phyloP scores from a whole-genome alignment of 768 basidiomycete species.

The Tricholoma sp. region DNA sequence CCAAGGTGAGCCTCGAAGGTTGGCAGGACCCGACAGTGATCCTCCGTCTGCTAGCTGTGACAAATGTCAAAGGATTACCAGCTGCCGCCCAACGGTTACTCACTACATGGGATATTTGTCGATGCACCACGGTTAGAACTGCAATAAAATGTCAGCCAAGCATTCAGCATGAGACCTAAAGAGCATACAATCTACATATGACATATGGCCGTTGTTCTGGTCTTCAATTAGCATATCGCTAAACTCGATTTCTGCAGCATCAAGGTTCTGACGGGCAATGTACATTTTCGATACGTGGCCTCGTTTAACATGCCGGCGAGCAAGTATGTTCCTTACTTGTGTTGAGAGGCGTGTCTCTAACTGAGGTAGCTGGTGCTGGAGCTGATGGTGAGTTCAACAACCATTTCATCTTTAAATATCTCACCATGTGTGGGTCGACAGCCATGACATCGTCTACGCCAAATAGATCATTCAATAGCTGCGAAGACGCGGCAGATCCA shows the following conservation, averaged over 20 bases:
- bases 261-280: slow-evolving; percentile 88
- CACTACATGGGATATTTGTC: slow-evolving; percentile 44
- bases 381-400: not conserved
- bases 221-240: slow-evolving; percentile 98
- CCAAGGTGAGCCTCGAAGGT: slow-evolving; percentile 40
- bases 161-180: not conserved
- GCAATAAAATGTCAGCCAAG: slow-evolving; percentile 5
- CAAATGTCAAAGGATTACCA: not conserved
- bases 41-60: slow-evolving; percentile 35
- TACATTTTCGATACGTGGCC: slow-evolving; percentile 52
- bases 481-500: slow-evolving; percentile 75
- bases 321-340: slow-evolving; percentile 85
- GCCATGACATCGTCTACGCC: slow-evolving; percentile 73
- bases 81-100: slow-evolving; percentile 15
- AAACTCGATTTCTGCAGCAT: slow-evolving; percentile 91
- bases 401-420: slow-evolving; percentile 12
- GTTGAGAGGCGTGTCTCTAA: slow-evolving; percentile 72
- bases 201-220: slow-evolving; percentile 92
- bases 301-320: slow-evolving; percentile 53
- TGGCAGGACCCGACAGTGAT: slow-evolving; percentile 30
- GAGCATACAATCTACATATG: slow-evolving; percentile 80
- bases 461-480: slow-evolving; percentile 78
- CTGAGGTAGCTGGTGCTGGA: slow-evolving; percentile 46
- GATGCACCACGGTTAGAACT: slow-evolving; percentile 48
- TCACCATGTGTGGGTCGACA: slow-evolving; percentile 66